phyloP scores from a whole-genome alignment of 352 stramenopile genomes.

The Albugo laibachii region DNA sequence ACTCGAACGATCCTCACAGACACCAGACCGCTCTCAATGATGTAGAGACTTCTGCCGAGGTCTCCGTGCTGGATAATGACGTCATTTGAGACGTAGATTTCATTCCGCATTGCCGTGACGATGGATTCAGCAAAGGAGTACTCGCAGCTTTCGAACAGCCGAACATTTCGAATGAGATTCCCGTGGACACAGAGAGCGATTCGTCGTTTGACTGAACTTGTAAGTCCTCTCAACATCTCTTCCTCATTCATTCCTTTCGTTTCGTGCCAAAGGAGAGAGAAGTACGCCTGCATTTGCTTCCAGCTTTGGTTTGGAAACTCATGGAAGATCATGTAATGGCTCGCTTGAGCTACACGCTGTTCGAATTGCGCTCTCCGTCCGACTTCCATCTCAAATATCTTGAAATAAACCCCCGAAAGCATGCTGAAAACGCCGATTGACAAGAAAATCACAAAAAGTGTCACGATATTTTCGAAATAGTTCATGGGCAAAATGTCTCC shows the following conservation, averaged over 20 bases:
- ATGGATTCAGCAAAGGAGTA: constrained; percentile 33
- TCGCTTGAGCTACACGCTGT: constrained; percentile 29
- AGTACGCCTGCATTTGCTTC: constrained; percentile 60
- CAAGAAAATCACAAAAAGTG: constrained; percentile 37
- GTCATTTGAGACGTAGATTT: constrained; percentile 55
- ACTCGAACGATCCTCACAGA: constrained; percentile 25
- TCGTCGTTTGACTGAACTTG: constrained; percentile 26
- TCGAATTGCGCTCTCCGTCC: constrained; percentile 44
- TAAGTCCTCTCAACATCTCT: constrained; percentile 26
- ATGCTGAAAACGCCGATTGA: constrained; percentile 51
- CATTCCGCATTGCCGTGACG: constrained; percentile 37
- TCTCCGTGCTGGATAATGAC: constrained; percentile 51
- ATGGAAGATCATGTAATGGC: constrained; percentile 43
- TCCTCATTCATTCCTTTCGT: constrained; percentile 44
- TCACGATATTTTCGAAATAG: constrained; percentile 25
- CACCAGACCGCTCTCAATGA: constrained; percentile 17
- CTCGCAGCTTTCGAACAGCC: constrained; percentile 34
- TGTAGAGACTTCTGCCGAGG: constrained; percentile 33
- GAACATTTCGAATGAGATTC: constrained; percentile 36
- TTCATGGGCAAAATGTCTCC: constrained; percentile 48
- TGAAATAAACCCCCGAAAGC: constrained; percentile 46
- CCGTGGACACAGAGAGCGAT: constrained; percentile 39
- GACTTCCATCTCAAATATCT: constrained; percentile 49
- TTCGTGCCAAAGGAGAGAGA: constrained; percentile 39
- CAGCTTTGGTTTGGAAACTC: constrained; percentile 26